These are phyloP conservation scores for Panicum hallii DNA, from an alignment of 202 grass and related monocot species.

Conservation along the genomic window DNA sequence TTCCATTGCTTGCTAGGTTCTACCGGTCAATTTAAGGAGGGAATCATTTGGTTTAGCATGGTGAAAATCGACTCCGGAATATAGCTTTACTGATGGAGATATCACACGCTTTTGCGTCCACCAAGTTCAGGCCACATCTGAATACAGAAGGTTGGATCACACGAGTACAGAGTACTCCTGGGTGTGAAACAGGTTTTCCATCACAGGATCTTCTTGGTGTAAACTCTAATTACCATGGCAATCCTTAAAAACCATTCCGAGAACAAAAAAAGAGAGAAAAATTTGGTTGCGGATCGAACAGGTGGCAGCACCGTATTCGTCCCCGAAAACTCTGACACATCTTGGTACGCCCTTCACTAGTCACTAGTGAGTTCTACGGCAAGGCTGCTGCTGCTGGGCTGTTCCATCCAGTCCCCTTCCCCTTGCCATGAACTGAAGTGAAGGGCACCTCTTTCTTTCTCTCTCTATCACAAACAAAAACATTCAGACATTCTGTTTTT, in stretches of 20 bases:
- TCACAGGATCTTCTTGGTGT: neutral
- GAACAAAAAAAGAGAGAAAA: no score
- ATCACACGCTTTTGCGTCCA: neutral
- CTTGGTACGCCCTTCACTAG: neutral
- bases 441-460: slow-evolving; percentile 12
- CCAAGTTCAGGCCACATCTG: slow-evolving; percentile 21
- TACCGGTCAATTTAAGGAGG: neutral
- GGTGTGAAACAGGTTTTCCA: slow-evolving; percentile 23
- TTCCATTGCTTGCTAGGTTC: neutral
- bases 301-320: neutral
- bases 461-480: neutral
- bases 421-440: slow-evolving; percentile 51
- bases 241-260: neutral
- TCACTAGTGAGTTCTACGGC: slow-evolving; percentile 51
- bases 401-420: slow-evolving; percentile 21
- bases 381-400: slow-evolving; percentile 35
- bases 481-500: neutral
- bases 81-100: slow-evolving; percentile 2
- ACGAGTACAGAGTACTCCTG: neutral
- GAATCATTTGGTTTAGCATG: neutral
- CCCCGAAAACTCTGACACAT: neutral
- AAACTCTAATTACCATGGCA: neutral
- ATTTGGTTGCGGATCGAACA: neutral
- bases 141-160: neutral
- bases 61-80: neutral